Percentiles rank a stretch among this genome's conserved stretches.
Conservation (phyloP, 2,329 filamentous ascomycete genomes). For the Xylariales sp. region DNA sequence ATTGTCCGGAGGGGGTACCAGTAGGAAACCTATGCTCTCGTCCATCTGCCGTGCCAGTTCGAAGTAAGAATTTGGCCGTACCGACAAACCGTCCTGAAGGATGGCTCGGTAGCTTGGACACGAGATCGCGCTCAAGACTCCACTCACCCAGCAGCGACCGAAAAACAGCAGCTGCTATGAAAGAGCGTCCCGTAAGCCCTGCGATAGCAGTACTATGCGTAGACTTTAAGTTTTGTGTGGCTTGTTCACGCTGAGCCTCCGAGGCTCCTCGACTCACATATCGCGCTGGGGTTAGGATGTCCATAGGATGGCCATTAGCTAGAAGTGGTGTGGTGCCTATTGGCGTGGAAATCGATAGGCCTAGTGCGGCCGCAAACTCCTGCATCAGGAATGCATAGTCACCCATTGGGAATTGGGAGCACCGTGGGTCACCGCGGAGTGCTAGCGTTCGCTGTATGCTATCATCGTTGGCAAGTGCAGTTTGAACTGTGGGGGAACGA, state of each 20-base stretch:
- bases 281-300: conserved; percentile 67
- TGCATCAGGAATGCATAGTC: conserved; percentile 84
- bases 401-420: conserved; percentile 83
- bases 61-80: conserved; percentile 72
- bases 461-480: conserved; percentile 58
- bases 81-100: conserved; percentile 75
- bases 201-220: conserved; percentile 57
- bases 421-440: conserved; percentile 63
- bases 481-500: conserved; percentile 48
- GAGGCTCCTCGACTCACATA: conserved; percentile 58
- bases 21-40: conserved; percentile 43
- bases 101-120: conserved; percentile 65
- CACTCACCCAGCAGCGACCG: conserved; percentile 77
- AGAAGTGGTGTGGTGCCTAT: conserved; percentile 51
- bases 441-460: conserved; percentile 60
- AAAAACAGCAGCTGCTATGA: conserved; percentile 75
- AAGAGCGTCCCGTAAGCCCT: conserved; percentile 59
- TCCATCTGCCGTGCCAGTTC: conserved; percentile 67
- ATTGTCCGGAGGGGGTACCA: conserved; percentile 2
- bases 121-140: conserved; percentile 69
- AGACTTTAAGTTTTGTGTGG: conserved; percentile 58
- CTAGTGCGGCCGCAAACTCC: conserved; percentile 71
- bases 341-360: conserved; percentile 57
- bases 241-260: conserved; percentile 55
- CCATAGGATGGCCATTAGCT: conserved; percentile 56